These are phyloP conservation scores for Trapa incisa DNA, from an alignment of 345 rosid species.

Conservation along the genomic window DNA sequence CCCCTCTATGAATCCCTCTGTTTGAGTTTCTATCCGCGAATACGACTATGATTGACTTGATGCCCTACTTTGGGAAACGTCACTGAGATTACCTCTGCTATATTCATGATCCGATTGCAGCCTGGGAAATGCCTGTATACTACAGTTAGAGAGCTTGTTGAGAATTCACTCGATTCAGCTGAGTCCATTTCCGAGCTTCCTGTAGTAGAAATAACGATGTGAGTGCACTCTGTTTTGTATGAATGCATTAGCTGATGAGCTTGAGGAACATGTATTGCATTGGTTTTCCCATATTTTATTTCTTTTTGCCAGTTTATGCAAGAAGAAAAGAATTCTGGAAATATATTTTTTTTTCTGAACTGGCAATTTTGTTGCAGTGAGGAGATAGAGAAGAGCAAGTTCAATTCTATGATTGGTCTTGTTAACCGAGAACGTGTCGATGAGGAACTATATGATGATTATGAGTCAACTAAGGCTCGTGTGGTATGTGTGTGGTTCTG, in stretches of 20 bases:
- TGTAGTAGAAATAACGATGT: conserved; percentile 76
- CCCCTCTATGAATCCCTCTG: not conserved
- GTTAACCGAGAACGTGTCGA: conserved; percentile 82
- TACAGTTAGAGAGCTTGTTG: conserved; percentile 89
- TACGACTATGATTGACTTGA: not conserved
- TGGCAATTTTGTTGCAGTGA: conserved; percentile 41
- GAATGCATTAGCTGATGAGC: not conserved
- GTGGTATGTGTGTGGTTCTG: conserved; percentile 34
- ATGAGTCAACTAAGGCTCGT: conserved; percentile 81
- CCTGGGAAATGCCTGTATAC: conserved; percentile 88
- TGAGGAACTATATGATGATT: conserved; percentile 69
- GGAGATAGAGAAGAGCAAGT: conserved; percentile 77
- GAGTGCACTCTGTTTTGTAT: conserved; percentile 9
- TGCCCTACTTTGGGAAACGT: not conserved
- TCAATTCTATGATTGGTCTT: conserved; percentile 92
- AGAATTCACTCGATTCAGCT: conserved; percentile 87
- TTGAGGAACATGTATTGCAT: too few relatives aligned
- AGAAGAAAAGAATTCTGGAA: not conserved
- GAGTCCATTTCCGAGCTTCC: conserved; percentile 93
- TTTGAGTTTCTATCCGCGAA: conserved; percentile 2
- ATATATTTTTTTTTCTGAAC: conserved; percentile 1
- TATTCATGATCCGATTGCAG: conserved; percentile 18
- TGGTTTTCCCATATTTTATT: not conserved
- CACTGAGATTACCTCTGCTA: not conserved
- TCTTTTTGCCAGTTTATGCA: not conserved